Percentiles rank a stretch among this genome's conserved stretches.
Evolutionary conservation across 2,329 filamentous ascomycete genomes (phyloP).

Genomic region (Penicillium brevicompactum): DNA sequence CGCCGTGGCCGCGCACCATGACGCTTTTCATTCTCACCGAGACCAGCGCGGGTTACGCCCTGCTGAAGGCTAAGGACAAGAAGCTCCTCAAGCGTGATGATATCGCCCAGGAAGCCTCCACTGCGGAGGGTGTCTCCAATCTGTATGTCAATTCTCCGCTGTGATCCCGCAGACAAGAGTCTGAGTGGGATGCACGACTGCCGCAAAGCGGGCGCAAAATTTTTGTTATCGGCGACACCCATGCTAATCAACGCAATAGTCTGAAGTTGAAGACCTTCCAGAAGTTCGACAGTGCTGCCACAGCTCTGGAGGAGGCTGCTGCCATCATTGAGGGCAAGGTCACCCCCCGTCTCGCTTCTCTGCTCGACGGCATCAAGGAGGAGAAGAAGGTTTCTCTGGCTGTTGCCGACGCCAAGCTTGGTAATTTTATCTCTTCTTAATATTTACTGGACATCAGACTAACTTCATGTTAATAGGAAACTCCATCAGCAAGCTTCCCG

Average conservation of each 20-base stretch:
- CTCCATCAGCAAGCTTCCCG: constrained; percentile 88
- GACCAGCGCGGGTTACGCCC: constrained; percentile 93
- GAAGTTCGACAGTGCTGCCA: constrained; percentile 93
- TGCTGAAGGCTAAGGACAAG: constrained; percentile 98
- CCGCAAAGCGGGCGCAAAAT: constrained; percentile 24
- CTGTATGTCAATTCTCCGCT: constrained; percentile 62
- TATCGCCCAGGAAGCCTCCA: constrained; percentile 71
- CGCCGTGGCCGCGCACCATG: constrained; percentile 58
- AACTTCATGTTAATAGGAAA: constrained; percentile 54
- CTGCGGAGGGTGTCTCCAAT: constrained; percentile 81
- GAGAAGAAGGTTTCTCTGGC: constrained; percentile 97
- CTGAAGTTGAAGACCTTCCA: constrained; percentile 95
- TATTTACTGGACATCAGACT: constrained; percentile 9
- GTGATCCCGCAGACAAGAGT: constrained; percentile 6
- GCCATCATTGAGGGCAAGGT: constrained; percentile 92
- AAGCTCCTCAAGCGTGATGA: constrained; percentile 91
- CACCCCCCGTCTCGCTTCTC: constrained; percentile 76
- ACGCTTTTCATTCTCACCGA: constrained; percentile 91
- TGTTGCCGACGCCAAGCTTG: constrained; percentile 90
- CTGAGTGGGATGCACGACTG: constrained; percentile 5
- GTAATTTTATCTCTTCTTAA: constrained; percentile 32
- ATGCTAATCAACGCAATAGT: constrained; percentile 49
- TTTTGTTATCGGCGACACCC: constrained; percentile 21
- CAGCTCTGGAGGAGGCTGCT: constrained; percentile 86
- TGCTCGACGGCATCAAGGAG: constrained; percentile 89